phyloP scores from a whole-genome alignment of 345 rosid species.

The thale cress (Arabidopsis thaliana) region DNA sequence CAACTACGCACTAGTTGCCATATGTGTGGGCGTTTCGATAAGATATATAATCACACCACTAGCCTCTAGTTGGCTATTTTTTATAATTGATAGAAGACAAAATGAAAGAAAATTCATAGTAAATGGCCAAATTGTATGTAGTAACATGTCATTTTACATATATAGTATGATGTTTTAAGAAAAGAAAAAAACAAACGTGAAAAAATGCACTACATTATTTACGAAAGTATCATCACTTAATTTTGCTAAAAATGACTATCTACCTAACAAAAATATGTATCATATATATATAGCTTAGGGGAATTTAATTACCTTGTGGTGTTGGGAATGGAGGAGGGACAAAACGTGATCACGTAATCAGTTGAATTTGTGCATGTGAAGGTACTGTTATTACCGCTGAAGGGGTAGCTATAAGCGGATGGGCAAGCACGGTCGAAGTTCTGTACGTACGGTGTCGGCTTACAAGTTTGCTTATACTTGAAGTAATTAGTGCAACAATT shows the following conservation, averaged over 20 bases:
- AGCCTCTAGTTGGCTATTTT: too few relatives aligned
- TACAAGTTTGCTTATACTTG: slow-evolving; percentile 34
- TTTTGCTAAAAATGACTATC: too few relatives aligned
- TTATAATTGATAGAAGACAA: too few relatives aligned
- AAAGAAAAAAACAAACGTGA: too few relatives aligned
- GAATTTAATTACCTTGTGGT: not conserved
- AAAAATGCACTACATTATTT: not conserved
- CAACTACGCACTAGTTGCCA: not conserved
- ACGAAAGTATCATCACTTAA: too few relatives aligned
- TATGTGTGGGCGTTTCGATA: too few relatives aligned
- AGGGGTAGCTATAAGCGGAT: slow-evolving; percentile 19
- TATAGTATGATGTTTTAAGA: too few relatives aligned
- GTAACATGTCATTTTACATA: too few relatives aligned
- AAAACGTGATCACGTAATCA: slow-evolving; percentile 34
- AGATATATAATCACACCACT: too few relatives aligned
- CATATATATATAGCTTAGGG: not conserved
- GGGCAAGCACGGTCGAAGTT: slow-evolving; percentile 32
- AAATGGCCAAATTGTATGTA: too few relatives aligned
- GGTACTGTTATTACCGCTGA: slow-evolving; percentile 11
- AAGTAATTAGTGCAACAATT: slow-evolving; percentile 19
- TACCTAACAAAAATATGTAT: too few relatives aligned
- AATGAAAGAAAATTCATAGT: too few relatives aligned
- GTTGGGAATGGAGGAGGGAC: slow-evolving; percentile 19
- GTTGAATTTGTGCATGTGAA: slow-evolving; percentile 31
- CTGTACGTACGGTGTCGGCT: slow-evolving; percentile 9